Percentiles rank a stretch among this genome's conserved stretches.
phyloP scores from a whole-genome alignment of 306 rosid genomes.

The Trifolium pratense region DNA sequence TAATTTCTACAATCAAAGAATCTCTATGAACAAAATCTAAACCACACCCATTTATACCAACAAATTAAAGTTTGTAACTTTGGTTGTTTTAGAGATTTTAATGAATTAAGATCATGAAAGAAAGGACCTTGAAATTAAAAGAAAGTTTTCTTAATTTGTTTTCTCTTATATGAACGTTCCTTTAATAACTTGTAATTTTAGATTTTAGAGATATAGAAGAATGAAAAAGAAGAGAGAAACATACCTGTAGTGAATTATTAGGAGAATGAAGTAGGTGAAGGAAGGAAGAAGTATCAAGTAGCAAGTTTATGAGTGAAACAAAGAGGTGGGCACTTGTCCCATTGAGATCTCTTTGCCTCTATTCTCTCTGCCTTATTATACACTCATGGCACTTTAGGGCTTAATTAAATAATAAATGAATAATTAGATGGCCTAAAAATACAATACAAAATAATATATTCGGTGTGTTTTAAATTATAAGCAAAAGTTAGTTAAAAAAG shows the following conservation, averaged over 20 bases:
- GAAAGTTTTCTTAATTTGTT: not conserved
- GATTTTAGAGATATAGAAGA: not conserved
- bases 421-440: not conserved
- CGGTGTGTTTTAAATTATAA: too few species aligned
- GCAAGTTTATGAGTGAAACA: conserved; percentile 29
- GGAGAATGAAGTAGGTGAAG: conserved; percentile 29
- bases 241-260: conserved; percentile 39
- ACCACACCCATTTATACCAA: conserved; percentile 30
- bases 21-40: conserved; percentile 16
- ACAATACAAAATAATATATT: not conserved
- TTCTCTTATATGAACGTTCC: not conserved
- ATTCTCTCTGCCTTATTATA: conserved; percentile 1
- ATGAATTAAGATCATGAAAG: not conserved
- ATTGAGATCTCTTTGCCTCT: conserved; percentile 15
- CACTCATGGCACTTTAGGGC: not conserved
- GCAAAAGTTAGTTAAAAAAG: too few species aligned
- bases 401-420: conserved; percentile 21
- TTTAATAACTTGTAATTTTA: not conserved
- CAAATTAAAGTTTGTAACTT: conserved; percentile 40
- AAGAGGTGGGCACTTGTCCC: conserved; percentile 36
- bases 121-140: not conserved
- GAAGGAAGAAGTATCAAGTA: not conserved
- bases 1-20: not conserved
- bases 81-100: not conserved
- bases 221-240: conserved; percentile 25